Evolutionary conservation across 768 basidiomycete genomes (phyloP).

Genomic region (Termitomyces sp.): DNA sequence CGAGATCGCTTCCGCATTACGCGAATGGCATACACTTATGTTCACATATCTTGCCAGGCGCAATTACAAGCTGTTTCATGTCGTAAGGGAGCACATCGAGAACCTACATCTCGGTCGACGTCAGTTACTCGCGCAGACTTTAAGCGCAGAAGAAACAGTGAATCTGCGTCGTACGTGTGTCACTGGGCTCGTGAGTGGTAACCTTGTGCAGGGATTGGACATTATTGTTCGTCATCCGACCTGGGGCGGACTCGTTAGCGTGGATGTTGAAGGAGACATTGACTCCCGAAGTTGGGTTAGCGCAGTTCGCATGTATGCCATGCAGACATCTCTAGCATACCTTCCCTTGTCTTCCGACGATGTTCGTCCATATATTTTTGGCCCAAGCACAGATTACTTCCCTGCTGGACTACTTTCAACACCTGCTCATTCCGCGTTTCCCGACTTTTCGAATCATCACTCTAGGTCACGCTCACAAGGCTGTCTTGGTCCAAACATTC

Average conservation of each 20-base stretch:
- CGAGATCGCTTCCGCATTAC: slow-evolving; percentile 92
- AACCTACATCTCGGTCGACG: slow-evolving; percentile 87
- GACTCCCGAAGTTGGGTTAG: slow-evolving; percentile 84
- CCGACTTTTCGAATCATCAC: slow-evolving; percentile 42
- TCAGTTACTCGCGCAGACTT: slow-evolving; percentile 81
- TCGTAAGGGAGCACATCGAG: slow-evolving; percentile 86
- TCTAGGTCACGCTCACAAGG: slow-evolving; percentile 32
- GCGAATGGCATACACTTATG: slow-evolving; percentile 94
- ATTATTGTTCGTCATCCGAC: slow-evolving; percentile 95
- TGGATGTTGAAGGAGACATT: slow-evolving; percentile 82
- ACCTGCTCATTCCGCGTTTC: slow-evolving; percentile 66
- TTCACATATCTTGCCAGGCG: slow-evolving; percentile 86
- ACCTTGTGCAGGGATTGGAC: slow-evolving; percentile 88
- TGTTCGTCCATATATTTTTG: slow-evolving; percentile 33
- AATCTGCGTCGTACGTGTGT: slow-evolving; percentile 85
- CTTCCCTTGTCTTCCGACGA: slow-evolving; percentile 48
- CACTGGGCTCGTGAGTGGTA: slow-evolving; percentile 78
- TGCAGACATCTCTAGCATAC: slow-evolving; percentile 82
- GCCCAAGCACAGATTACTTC: slow-evolving; percentile 41
- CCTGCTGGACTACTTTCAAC: slow-evolving; percentile 44
- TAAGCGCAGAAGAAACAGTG: slow-evolving; percentile 82
- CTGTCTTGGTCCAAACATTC: slow-evolving; percentile 21
- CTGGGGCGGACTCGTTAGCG: slow-evolving; percentile 83
- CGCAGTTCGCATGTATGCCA: slow-evolving; percentile 85
- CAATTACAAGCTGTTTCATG: slow-evolving; percentile 85